A percentile compares a stretch with the other conserved stretches of the same genome.
Evolutionary conservation across 768 basidiomycete species (phyloP).

Genomic region (Trametes gibbosa): DNA sequence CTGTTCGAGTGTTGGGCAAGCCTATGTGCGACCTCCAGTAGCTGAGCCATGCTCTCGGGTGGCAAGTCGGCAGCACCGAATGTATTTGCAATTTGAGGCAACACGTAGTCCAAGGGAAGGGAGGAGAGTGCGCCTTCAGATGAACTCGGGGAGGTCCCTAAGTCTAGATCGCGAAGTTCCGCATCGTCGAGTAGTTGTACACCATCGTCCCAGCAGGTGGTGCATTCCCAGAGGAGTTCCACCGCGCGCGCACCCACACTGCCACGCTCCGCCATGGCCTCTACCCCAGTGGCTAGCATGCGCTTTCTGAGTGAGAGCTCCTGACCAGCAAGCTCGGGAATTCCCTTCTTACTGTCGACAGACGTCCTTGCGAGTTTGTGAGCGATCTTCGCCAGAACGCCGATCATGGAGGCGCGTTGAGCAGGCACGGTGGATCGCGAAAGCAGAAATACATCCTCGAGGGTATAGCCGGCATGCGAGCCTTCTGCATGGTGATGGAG

Average conservation of each 20-base stretch:
- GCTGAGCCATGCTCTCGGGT: constrained; percentile 48
- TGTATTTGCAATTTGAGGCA: constrained; percentile 49
- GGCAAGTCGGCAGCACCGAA: constrained; percentile 43
- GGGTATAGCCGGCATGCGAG: constrained; percentile 81
- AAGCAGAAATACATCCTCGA: constrained; percentile 80
- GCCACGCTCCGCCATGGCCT: constrained; percentile 63
- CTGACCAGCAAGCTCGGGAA: constrained; percentile 34
- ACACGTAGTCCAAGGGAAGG: constrained; percentile 42
- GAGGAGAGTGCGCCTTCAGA: constrained; percentile 29
- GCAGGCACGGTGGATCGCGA: constrained; percentile 79
- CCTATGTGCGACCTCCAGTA: constrained; percentile 58
- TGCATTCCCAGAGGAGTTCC: constrained; percentile 70
- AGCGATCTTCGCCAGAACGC: constrained; percentile 61
- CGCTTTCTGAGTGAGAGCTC: constrained; percentile 51
- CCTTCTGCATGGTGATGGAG: constrained; percentile 87
- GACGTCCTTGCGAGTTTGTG: constrained; percentile 31
- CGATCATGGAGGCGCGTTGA: constrained; percentile 81
- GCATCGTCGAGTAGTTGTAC: constrained; percentile 38
- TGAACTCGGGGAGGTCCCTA: constrained; percentile 24
- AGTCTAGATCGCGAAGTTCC: constrained; percentile 39
- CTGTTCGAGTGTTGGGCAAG: constrained; percentile 58
- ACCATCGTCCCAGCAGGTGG: constrained; percentile 61
- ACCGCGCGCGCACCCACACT: constrained; percentile 65
- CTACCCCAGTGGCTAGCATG: constrained; percentile 63
- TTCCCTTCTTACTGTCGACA: constrained; percentile 32